Conservation (phyloP, 2,329 filamentous ascomycete species). For the Aureobasidium sp. region DNA sequence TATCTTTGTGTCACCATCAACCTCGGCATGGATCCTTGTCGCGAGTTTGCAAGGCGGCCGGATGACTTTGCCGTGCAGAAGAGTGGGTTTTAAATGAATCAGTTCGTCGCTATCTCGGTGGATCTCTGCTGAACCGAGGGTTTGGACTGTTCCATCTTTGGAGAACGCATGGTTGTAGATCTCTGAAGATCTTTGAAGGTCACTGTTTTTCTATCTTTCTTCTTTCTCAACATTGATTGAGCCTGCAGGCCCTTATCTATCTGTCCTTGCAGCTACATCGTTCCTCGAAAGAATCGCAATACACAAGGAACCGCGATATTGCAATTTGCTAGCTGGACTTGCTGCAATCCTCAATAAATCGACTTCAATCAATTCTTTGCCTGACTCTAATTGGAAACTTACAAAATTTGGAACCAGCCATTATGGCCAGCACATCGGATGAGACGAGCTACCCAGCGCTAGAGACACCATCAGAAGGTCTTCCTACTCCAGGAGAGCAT, state of each 20-base stretch:
- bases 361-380: neutral
- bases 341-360: neutral
- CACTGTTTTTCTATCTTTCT: neutral
- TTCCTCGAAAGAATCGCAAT: neutral
- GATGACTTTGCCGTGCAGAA: neutral
- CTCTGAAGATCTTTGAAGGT: neutral
- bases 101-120: conserved; percentile 4
- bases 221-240: neutral
- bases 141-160: conserved; percentile 4
- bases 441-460: neutral
- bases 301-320: neutral
- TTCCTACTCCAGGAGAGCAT: conserved; percentile 4
- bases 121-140: neutral
- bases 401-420: neutral
- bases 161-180: neutral
- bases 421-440: neutral
- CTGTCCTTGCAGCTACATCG: neutral
- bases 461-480: neutral
- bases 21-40: neutral
- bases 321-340: neutral
- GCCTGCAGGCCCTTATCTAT: neutral
- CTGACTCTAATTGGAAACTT: neutral
- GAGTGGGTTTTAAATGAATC: neutral
- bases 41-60: neutral
- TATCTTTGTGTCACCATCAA: neutral